Percentiles rank a stretch among this genome's conserved stretches.
Conservation (phyloP, 2,329 filamentous ascomycete species). For the Aspergillus candidus region DNA sequence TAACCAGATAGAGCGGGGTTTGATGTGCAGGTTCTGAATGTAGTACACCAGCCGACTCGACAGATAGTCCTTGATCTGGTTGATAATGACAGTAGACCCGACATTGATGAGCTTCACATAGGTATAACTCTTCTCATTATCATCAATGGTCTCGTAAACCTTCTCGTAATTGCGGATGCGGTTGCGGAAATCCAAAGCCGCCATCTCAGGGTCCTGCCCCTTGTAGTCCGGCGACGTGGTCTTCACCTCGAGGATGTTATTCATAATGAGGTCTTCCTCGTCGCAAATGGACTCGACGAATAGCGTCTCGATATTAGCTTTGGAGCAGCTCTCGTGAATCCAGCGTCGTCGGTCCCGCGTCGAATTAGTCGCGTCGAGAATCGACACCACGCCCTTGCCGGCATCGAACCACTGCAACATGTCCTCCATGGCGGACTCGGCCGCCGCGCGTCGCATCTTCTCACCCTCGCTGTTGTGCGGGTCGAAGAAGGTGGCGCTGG, state of each 20-base stretch:
- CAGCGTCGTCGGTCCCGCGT: slow-evolving; percentile 84
- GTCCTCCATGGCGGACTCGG: slow-evolving; percentile 83
- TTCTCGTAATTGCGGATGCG: slow-evolving; percentile 97
- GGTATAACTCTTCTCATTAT: slow-evolving; percentile 78
- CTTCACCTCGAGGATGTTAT: slow-evolving; percentile 96
- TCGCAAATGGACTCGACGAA: slow-evolving; percentile 98
- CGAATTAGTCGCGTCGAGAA: slow-evolving; percentile 94
- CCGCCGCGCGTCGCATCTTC: slow-evolving; percentile 76
- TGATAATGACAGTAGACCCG: slow-evolving; percentile 94
- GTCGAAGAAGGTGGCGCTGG: slow-evolving; percentile 92
- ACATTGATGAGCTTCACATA: slow-evolving; percentile 98
- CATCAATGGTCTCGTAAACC: slow-evolving; percentile 88
- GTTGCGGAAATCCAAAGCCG: slow-evolving; percentile 85
- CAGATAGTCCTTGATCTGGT: slow-evolving; percentile 92
- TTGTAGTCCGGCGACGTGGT: slow-evolving; percentile 91
- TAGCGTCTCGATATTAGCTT: slow-evolving; percentile 76
- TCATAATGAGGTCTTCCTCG: slow-evolving; percentile 93
- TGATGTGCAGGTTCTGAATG: slow-evolving; percentile 97
- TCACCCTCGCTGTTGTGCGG: slow-evolving; percentile 85
- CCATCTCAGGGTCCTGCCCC: slow-evolving; percentile 87
- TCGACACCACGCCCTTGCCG: slow-evolving; percentile 74
- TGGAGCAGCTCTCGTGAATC: slow-evolving; percentile 74
- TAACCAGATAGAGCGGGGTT: slow-evolving; percentile 91
- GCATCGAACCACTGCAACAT: slow-evolving; percentile 89
- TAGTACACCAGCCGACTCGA: slow-evolving; percentile 97